A percentile compares a stretch with the other conserved stretches of the same genome.
phyloP scores from a whole-genome alignment of 148 eudicot genomes.

The Cornus kousa region DNA sequence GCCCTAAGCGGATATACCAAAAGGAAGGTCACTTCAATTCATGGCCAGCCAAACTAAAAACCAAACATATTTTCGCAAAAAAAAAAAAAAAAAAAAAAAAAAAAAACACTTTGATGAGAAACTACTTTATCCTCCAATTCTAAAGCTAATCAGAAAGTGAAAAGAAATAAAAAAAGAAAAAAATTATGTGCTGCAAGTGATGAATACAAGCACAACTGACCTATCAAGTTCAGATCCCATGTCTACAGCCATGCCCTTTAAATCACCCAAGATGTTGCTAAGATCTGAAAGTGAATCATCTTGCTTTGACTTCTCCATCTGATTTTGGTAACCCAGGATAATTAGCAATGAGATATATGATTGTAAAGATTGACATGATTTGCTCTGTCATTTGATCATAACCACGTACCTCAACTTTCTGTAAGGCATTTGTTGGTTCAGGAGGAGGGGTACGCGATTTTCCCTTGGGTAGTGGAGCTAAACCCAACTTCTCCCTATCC shows the following conservation, averaged over 20 bases:
- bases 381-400: not conserved
- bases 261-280: conserved; percentile 75
- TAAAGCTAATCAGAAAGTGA: too few species aligned
- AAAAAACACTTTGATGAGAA: too few species aligned
- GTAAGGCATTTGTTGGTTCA: conserved; percentile 64
- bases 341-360: not conserved
- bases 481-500: conserved; percentile 66
- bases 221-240: conserved; percentile 88
- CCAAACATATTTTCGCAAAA: too few species aligned
- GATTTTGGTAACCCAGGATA: conserved; percentile 1
- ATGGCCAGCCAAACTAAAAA: too few species aligned
- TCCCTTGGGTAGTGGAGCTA: conserved; percentile 40
- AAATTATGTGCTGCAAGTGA: not conserved
- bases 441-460: conserved; percentile 48
- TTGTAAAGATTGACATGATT: not conserved
- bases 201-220: conserved; percentile 30
- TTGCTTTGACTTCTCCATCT: conserved; percentile 87
- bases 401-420: conserved; percentile 65
- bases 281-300: conserved; percentile 72
- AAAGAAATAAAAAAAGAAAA: too few species aligned
- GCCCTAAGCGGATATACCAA: not conserved
- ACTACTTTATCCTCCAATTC: too few species aligned
- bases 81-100: too few species aligned
- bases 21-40: not conserved
- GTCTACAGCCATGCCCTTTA: conserved; percentile 89